Evolutionary conservation across 768 basidiomycete genomes (phyloP).

Genomic region (Trametes meyenii): DNA sequence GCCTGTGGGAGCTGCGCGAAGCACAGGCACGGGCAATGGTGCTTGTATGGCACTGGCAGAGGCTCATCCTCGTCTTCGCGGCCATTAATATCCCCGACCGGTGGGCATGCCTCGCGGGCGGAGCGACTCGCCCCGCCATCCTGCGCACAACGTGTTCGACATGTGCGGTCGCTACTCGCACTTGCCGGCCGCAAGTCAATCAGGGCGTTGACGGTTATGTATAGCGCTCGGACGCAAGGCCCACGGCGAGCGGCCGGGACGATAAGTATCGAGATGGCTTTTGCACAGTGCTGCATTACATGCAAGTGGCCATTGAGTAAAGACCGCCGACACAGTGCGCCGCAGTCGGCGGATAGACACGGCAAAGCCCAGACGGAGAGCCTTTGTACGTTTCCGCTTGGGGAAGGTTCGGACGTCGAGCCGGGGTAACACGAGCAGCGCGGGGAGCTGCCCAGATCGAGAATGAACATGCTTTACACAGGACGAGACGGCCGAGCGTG

Average conservation of each 20-base stretch:
- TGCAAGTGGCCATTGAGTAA: background rate
- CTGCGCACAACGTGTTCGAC: conserved; percentile 23
- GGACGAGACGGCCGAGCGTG: background rate
- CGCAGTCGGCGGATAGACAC: background rate
- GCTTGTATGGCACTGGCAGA: conserved; percentile 7
- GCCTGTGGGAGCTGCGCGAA: conserved; percentile 14
- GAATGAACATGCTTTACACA: background rate
- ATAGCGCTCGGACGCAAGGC: background rate
- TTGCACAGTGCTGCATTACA: background rate
- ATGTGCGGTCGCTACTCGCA: conserved; percentile 24
- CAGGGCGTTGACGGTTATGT: conserved; percentile 16
- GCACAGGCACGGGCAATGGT: conserved; percentile 7
- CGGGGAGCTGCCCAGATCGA: background rate
- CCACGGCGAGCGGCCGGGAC: background rate
- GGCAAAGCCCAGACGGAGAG: background rate
- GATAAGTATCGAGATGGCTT: conserved; percentile 1
- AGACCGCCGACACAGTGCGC: background rate
- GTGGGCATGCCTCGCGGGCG: conserved; percentile 5
- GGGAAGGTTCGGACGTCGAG: conserved; percentile 20
- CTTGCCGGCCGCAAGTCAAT: conserved; percentile 22
- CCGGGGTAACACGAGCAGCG: conserved; percentile 4
- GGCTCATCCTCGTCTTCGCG: background rate
- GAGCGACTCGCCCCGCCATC: background rate
- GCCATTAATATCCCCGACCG: conserved; percentile 13
- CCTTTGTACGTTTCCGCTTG: conserved; percentile 3